Base-by-base conservation (phyloP, 2,329 filamentous ascomycete species). In the Dryadomyces quercus-mongolicae region DNA sequence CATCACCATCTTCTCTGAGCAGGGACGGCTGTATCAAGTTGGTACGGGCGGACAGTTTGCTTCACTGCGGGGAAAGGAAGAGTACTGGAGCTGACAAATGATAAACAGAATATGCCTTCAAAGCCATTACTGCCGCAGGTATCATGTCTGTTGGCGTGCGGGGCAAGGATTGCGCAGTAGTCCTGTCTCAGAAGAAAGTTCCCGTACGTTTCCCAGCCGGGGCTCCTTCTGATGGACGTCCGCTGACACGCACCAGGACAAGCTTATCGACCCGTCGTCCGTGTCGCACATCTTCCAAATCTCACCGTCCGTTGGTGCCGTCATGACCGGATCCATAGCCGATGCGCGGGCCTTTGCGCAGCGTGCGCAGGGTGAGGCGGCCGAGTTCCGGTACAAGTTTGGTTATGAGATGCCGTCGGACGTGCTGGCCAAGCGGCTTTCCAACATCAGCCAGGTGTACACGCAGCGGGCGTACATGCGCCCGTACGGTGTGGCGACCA, bases 371-470 rank as follows among this genome's bases (percentile, higher is more conserved):
- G 88, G 88, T 63, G 93, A 98, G 74, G 93, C 93, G 62, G 92
- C 92, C 55, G 92, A 98, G 69, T 98, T 98, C 76, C 84, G 85
- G 72, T 98, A 98, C 83, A 96, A 96, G 75, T 95, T 83, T 69
- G 93, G 93, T 66, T 98, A 98, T 72, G 93, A 98, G 78, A 98
- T 98, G 93, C 93, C 93, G 57, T 95, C 90, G 70, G 93, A 98
- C 72, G 93, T 90, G 52, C 74, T 98, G 65, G 88, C 93, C 60
- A 98, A 98, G 81, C 82, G 93, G 68, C 76, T 98, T 72, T 93
- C 93, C 68, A 98, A 98, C 74, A 96, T 98, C 76, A 96, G 89
- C 72, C 93, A 98, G 73, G 93, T 98, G 61, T 98, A 97, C 73
- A 98, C 93, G 63, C 93, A 98, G 75, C 79, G 90, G 71, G 93